phyloP scores from a whole-genome alignment of 495 filamentous ascomycete species.

The Penicillium taxi region DNA sequence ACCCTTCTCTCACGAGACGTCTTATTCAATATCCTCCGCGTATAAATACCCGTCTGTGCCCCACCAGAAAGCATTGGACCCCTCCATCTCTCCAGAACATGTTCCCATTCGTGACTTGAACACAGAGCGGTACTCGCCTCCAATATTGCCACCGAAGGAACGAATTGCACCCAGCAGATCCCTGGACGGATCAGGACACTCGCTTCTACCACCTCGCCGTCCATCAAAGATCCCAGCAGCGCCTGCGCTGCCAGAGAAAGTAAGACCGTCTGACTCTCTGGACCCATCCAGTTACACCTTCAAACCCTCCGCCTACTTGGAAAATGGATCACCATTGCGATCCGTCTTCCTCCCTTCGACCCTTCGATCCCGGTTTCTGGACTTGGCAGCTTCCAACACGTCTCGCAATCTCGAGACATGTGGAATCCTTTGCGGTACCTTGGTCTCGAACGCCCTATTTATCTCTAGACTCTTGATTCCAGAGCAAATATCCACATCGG shows the following conservation, averaged over 20 bases:
- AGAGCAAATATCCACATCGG: slow-evolving; percentile 77
- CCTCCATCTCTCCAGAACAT: slow-evolving; percentile 11
- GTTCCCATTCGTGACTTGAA: slow-evolving; percentile 19
- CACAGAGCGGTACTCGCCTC: slow-evolving; percentile 29
- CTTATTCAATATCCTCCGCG: slow-evolving; percentile 12
- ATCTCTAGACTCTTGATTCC: slow-evolving; percentile 82
- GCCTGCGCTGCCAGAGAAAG: slow-evolving; percentile 27
- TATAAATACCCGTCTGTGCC: slow-evolving; percentile 52
- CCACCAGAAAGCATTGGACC: slow-evolving; percentile 30
- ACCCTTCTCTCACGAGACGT: slow-evolving; percentile 8
- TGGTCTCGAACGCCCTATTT: slow-evolving; percentile 89
- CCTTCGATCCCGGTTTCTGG: slow-evolving; percentile 65
- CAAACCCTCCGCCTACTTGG: slow-evolving; percentile 76
- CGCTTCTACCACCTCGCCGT: slow-evolving; percentile 11
- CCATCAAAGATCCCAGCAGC: slow-evolving; percentile 24
- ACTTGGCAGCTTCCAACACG: slow-evolving; percentile 67
- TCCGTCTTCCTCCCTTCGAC: slow-evolving; percentile 76
- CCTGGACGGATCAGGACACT: slow-evolving; percentile 13
- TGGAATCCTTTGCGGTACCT: slow-evolving; percentile 83
- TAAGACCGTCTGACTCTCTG: slow-evolving; percentile 29
- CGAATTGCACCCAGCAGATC: slow-evolving; percentile 13
- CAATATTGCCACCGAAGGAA: slow-evolving; percentile 46
- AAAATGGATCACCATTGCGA: slow-evolving; percentile 77
- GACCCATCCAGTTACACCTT: slow-evolving; percentile 62
- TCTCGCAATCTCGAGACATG: slow-evolving; percentile 80